Evolutionary conservation across 179 eudicot genomes (phyloP), one percentile per base, ranked within the genome.

Genomic region (Dionaea muscipula): DNA sequence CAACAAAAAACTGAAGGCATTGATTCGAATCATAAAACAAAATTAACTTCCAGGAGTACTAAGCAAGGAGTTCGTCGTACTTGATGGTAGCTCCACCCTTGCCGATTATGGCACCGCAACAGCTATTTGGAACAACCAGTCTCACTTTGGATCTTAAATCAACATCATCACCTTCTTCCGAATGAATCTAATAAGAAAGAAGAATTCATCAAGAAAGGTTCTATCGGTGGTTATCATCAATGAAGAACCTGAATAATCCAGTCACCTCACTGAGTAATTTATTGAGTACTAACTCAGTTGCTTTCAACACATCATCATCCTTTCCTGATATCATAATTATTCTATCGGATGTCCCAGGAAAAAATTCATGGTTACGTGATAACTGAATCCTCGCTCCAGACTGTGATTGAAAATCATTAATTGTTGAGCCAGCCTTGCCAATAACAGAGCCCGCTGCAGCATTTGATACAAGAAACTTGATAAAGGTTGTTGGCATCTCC

Each of bases 61-160:
- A 44, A 13, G 21, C 50, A 38, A 15, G 41, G 11, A 38, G 28
- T 28, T 25, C 54, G 36, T 44, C 74, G 28, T 77, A 93, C 99
- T 76, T 93, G 56, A 93, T 84, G 52, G 78, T 93, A 61, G 88
- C 68, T 62, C 95, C 99, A 52, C 89, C 81, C 67, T 93, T 93
- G 60, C 99, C 96, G 68, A 93, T 88, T 52, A 93, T 74, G 69
- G 96, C 99, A 64, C 99, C 96, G 45, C 99, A 93, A 47, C 83
- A 84, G 71, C 81, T 76, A 70, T 83, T 88, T 48, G 99, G 96
- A 62, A 88, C 96, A 67, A 93, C 70, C 26, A 93, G 69, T 61
- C 86, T 81, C 52, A 84, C 77, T 75, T 73, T 87, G 23, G 83
- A 70, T 53, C 72, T 75, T 58, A 80, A 78, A 21, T 82, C 94